phyloP scores from a whole-genome alignment of 2,329 filamentous ascomycete species.

The Pestalotiopsis sp. region DNA sequence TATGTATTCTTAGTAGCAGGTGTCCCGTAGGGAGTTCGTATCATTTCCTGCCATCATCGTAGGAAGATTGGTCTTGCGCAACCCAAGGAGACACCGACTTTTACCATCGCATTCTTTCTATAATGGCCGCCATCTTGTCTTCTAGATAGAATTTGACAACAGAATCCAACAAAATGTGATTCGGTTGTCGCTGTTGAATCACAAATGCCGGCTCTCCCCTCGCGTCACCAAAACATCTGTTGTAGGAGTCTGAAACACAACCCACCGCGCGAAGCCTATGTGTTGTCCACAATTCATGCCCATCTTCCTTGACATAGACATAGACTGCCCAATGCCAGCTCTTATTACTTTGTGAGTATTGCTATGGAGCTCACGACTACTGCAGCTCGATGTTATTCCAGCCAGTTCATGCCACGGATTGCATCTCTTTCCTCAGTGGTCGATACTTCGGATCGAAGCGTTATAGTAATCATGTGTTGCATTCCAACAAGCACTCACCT shows the following conservation, averaged over 20 bases:
- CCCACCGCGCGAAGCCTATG: not conserved
- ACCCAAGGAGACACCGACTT: not conserved
- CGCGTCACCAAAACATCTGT: not conserved
- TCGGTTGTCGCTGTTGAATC: not conserved
- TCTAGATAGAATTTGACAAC: no score
- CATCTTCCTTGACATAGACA: not conserved
- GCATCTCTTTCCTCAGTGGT: no score
- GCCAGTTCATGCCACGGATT: no score
- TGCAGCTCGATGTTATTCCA: no score
- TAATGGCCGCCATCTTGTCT: no score
- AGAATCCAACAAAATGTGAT: not conserved
- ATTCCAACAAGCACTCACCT: no score
- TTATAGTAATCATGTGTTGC: no score
- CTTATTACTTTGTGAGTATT: not conserved
- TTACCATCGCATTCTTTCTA: not conserved
- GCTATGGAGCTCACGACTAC: not conserved
- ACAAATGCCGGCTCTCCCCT: not conserved
- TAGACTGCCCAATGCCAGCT: not conserved
- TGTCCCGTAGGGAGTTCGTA: not conserved
- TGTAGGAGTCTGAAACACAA: slow-evolving; percentile 7
- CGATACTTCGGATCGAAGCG: no score
- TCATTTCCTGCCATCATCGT: not conserved
- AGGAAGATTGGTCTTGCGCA: not conserved
- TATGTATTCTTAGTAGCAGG: no score
- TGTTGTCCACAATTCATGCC: not conserved